Conservation (phyloP, 2,329 filamentous ascomycete species). For the Paecilomyces sp. region DNA sequence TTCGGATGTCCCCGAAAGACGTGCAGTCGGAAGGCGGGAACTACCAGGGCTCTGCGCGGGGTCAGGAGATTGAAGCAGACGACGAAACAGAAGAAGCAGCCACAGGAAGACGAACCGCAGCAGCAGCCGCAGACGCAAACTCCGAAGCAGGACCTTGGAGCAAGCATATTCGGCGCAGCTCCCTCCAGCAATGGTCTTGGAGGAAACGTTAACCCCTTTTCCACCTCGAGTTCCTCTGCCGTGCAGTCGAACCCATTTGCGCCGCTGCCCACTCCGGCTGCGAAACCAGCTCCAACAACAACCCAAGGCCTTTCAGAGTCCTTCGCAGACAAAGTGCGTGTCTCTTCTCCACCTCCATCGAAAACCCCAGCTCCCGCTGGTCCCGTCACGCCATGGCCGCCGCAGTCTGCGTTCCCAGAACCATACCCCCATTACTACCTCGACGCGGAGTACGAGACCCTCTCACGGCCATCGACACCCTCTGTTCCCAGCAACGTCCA, state of each 20-base stretch:
- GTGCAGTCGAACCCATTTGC: slow-evolving; percentile 51
- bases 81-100: slow-evolving; percentile 14
- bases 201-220: slow-evolving; percentile 50
- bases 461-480: slow-evolving; percentile 52
- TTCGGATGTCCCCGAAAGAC: slow-evolving; percentile 71
- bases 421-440: slow-evolving; percentile 73
- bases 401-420: slow-evolving; percentile 54
- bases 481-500: slow-evolving; percentile 41
- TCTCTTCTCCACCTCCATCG: slow-evolving; percentile 34
- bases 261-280: slow-evolving; percentile 33
- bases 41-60: slow-evolving; percentile 67
- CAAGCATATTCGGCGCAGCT: slow-evolving; percentile 57
- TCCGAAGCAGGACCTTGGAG: slow-evolving; percentile 34
- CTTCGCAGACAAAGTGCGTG: slow-evolving; percentile 63
- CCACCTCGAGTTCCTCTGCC: slow-evolving; percentile 27
- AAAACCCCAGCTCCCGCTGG: slow-evolving; percentile 25
- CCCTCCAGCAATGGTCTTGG: slow-evolving; percentile 28
- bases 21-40: slow-evolving; percentile 77
- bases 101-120: slow-evolving; percentile 9
- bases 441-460: slow-evolving; percentile 86
- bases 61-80: slow-evolving; percentile 44
- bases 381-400: slow-evolving; percentile 69
- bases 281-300: slow-evolving; percentile 39
- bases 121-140: slow-evolving; percentile 7
- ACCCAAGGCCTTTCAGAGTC: slow-evolving; percentile 63